A percentile compares a stretch with the other conserved stretches of the same genome.
phyloP scores from a whole-genome alignment of 2,329 filamentous ascomycete genomes.

The Cladosporium sp. region DNA sequence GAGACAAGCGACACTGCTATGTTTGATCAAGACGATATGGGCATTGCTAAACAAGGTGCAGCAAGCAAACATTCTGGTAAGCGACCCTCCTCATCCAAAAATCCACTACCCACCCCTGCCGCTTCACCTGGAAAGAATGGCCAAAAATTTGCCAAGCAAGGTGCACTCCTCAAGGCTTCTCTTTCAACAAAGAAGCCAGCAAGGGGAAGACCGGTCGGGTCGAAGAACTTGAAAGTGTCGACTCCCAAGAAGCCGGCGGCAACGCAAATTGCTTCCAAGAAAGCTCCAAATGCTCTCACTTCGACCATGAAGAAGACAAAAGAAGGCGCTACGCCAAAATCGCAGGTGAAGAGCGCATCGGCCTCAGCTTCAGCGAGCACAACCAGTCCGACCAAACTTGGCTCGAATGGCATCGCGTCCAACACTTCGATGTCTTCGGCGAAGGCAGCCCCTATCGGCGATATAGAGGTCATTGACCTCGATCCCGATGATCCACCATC shows the following conservation, averaged over 20 bases:
- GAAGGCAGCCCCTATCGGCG: not conserved
- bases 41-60: conserved; percentile 27
- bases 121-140: not conserved
- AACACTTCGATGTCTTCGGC: not conserved
- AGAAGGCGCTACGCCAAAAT: conserved; percentile 1
- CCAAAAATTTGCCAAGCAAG: not conserved
- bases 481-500: not conserved
- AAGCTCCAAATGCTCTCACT: conserved; percentile 14
- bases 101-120: conserved; percentile 1
- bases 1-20: conserved; percentile 21
- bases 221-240: not conserved
- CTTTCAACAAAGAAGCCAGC: not conserved
- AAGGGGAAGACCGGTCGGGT: not conserved
- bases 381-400: too few species aligned
- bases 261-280: conserved; percentile 1
- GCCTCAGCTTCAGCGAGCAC: not conserved
- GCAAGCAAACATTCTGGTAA: conserved; percentile 27
- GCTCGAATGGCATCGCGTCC: not conserved
- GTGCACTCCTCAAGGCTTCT: not conserved
- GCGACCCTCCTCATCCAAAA: conserved; percentile 14
- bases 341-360: not conserved
- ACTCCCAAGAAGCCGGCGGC: not conserved
- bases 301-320: conserved; percentile 21
- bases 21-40: conserved; percentile 16
- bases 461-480: too few species aligned